Conservation (phyloP, 441 rosid genomes). For the Theobroma grandiflorum region DNA sequence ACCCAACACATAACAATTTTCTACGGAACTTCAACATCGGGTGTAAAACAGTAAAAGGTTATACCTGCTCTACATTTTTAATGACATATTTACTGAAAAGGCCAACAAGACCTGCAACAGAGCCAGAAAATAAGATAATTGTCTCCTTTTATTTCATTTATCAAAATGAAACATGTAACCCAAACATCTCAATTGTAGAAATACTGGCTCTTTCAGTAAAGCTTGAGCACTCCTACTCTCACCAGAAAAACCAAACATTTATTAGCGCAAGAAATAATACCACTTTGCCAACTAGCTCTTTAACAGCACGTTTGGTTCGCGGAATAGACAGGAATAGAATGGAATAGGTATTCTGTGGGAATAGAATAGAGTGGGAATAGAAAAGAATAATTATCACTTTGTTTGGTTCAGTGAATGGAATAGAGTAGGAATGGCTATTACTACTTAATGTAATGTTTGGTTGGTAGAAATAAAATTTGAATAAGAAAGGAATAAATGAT, state of each 20-base stretch:
- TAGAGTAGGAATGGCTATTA: no score
- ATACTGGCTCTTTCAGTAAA: background rate
- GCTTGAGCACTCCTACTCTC: background rate
- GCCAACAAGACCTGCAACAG: slow-evolving; percentile 43
- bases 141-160: background rate
- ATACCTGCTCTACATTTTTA: slow-evolving; percentile 52
- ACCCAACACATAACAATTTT: background rate
- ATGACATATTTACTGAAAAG: slow-evolving; percentile 42
- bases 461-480: no score
- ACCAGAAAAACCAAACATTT: background rate
- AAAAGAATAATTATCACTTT: no score
- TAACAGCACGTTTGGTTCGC: no score
- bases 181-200: background rate
- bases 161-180: background rate
- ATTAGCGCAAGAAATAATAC: background rate
- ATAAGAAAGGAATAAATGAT: no score
- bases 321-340: no score
- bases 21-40: background rate
- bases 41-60: background rate
- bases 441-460: no score
- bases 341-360: no score
- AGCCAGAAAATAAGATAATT: background rate
- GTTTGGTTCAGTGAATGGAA: no score
- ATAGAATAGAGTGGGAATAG: no score
- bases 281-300: background rate